Conservation (phyloP, 2,329 filamentous ascomycete species). For the Penicillium occitanis region DNA sequence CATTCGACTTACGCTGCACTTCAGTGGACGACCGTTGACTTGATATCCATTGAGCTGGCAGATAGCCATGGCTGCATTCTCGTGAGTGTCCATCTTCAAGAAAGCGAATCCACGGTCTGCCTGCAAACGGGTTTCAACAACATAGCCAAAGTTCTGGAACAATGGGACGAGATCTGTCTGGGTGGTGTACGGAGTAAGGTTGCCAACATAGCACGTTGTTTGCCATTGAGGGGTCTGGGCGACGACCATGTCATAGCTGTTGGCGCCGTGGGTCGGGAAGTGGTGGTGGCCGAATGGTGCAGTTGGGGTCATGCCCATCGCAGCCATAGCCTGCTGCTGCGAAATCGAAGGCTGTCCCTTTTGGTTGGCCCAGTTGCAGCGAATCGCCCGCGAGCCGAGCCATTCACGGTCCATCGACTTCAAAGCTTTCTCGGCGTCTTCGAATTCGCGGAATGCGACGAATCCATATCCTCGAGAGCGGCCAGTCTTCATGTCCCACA, state of each 20-base stretch:
- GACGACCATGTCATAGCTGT: conserved; percentile 96
- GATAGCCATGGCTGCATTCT: conserved; percentile 97
- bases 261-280: conserved; percentile 93
- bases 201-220: conserved; percentile 97
- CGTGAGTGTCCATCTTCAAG: conserved; percentile 98
- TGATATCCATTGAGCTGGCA: conserved; percentile 98
- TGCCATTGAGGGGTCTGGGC: conserved; percentile 96
- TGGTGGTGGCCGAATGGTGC: conserved; percentile 89
- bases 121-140: conserved; percentile 96
- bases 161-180: conserved; percentile 95
- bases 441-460: conserved; percentile 91
- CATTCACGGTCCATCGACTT: conserved; percentile 99
- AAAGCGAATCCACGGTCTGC: conserved; percentile 97
- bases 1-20: conserved; percentile 86
- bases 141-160: conserved; percentile 98
- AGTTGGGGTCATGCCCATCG: conserved; percentile 97
- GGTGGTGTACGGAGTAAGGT: conserved; percentile 95
- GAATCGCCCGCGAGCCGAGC: conserved; percentile 95
- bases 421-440: conserved; percentile 91
- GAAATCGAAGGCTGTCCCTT: conserved; percentile 99
- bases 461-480: conserved; percentile 97
- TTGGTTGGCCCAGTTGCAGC: conserved; percentile 99
- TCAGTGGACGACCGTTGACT: conserved; percentile 92
- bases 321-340: conserved; percentile 93
- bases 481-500: conserved; percentile 99